Conservation (phyloP, 2,329 filamentous ascomycete species). For the Cordyceps javanica region DNA sequence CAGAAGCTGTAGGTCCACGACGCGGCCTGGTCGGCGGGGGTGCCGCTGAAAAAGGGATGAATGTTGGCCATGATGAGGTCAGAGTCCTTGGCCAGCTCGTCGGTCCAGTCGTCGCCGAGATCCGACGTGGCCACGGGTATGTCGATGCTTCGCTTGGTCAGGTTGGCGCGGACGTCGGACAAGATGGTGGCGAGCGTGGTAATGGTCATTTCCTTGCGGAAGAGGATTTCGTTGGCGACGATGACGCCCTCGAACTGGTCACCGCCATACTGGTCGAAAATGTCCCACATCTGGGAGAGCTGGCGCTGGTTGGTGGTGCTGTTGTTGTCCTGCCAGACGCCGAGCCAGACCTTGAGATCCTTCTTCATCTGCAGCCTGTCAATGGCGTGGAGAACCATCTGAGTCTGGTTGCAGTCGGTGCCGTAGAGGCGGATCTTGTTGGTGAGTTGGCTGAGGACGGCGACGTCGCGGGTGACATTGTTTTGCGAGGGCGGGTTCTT, state of each 20-base stretch:
- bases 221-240: conserved; percentile 72
- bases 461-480: conserved; percentile 87
- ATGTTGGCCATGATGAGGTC: conserved; percentile 96
- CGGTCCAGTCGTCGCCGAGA: conserved; percentile 80
- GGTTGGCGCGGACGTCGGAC: conserved; percentile 61
- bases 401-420: conserved; percentile 94
- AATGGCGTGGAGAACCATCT: conserved; percentile 85
- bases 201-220: conserved; percentile 68
- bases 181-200: conserved; percentile 59
- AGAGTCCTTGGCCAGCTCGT: conserved; percentile 59
- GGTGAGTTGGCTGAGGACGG: conserved; percentile 83
- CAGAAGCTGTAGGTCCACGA: conserved; percentile 82
- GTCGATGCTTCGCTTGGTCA: conserved; percentile 58
- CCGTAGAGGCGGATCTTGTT: conserved; percentile 86
- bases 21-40: conserved; percentile 60
- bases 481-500: conserved; percentile 78
- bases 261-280: conserved; percentile 63
- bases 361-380: conserved; percentile 63
- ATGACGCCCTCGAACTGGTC: conserved; percentile 76
- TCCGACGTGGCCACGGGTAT: conserved; percentile 84
- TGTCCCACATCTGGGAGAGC: conserved; percentile 74
- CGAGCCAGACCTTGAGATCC: conserved; percentile 82
- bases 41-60: conserved; percentile 90
- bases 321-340: conserved; percentile 87
- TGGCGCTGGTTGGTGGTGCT: conserved; percentile 78